Conservation (phyloP, 257 asterid species). For the Rhazya stricta region DNA sequence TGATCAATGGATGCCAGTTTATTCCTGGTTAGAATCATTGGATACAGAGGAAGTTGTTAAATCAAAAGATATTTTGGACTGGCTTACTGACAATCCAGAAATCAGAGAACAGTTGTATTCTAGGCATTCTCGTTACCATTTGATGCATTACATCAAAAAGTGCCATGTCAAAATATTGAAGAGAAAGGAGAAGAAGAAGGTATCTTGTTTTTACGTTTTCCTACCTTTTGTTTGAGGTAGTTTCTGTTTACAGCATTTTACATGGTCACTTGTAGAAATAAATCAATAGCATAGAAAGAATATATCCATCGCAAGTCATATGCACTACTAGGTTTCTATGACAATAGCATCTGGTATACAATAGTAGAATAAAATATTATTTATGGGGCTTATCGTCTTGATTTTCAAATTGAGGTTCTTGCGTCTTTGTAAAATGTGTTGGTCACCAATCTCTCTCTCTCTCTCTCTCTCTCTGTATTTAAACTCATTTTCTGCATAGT, state of each 20-base stretch:
- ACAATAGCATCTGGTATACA: background rate
- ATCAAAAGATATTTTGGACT: constrained; percentile 74
- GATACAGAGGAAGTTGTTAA: constrained; percentile 72
- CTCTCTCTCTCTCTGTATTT: background rate
- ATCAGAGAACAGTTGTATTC: constrained; percentile 70
- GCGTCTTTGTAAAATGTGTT: background rate
- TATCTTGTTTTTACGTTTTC: constrained; percentile 5
- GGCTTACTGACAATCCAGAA: constrained; percentile 71
- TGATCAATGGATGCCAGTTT: constrained; percentile 94
- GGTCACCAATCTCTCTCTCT: background rate
- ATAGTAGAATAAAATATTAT: background rate
- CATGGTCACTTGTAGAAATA: background rate
- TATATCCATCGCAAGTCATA: background rate
- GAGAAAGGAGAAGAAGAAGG: constrained; percentile 71
- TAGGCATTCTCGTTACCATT: constrained; percentile 88
- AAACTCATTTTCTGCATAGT: background rate
- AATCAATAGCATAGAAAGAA: background rate
- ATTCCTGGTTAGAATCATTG: constrained; percentile 81
- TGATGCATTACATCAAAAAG: constrained; percentile 88
- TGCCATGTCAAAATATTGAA: constrained; percentile 88
- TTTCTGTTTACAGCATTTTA: background rate
- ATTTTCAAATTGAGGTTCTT: background rate
- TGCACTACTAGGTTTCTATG: background rate
- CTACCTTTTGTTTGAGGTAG: too few relatives aligned
- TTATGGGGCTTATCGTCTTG: background rate